Evolutionary conservation across 805 yeast genomes (phyloP).

Genomic region (Maudiozyma saulgeensis): DNA sequence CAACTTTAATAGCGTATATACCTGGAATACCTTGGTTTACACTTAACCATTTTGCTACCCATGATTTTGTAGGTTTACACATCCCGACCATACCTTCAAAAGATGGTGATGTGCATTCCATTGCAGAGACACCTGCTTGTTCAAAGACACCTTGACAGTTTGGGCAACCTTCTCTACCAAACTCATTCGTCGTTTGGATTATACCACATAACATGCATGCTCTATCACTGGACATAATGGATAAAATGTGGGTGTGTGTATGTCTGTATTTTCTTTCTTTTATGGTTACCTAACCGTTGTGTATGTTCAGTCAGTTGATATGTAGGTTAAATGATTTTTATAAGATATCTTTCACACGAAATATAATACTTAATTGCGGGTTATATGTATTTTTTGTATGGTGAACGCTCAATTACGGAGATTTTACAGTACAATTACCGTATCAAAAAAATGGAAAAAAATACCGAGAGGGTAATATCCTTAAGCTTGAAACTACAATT

Average conservation of each 20-base stretch:
- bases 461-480: too few species aligned
- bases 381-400: too few species aligned
- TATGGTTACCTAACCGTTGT: neutral
- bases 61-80: slow-evolving; percentile 73
- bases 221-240: slow-evolving; percentile 47
- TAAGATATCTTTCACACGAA: too few species aligned
- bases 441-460: too few species aligned
- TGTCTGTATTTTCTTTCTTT: neutral
- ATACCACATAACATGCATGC: slow-evolving; percentile 97
- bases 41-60: slow-evolving; percentile 96
- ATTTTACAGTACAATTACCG: too few species aligned
- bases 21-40: slow-evolving; percentile 85
- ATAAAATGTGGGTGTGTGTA: neutral
- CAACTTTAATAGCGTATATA: slow-evolving; percentile 84
- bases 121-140: slow-evolving; percentile 73
- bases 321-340: too few species aligned
- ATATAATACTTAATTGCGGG: too few species aligned
- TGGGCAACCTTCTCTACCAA: slow-evolving; percentile 85
- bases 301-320: neutral
- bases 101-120: slow-evolving; percentile 91
- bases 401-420: too few species aligned
- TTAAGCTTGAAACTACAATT: neutral
- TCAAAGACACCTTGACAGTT: slow-evolving; percentile 88
- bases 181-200: slow-evolving; percentile 70
- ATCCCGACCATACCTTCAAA: slow-evolving; percentile 92